These are phyloP conservation scores for Kluyveromyces siamensis DNA, from an alignment of 805 yeast genomes.

Conservation along the genomic window DNA sequence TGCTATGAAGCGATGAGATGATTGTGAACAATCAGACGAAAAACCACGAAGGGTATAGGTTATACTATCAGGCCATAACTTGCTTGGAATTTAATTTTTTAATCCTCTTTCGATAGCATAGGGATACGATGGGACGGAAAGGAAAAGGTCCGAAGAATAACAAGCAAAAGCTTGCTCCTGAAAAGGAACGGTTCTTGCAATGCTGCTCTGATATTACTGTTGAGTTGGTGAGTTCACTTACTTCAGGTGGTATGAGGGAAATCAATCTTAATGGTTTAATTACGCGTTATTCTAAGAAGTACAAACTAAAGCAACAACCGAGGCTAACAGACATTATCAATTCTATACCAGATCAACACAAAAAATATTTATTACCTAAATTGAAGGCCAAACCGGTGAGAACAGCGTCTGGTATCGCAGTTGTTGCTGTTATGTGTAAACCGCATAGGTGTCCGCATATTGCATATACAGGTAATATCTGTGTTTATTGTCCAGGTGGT, in stretches of 20 bases:
- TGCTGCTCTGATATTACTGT: constrained; percentile 89
- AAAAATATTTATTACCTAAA: constrained; percentile 83
- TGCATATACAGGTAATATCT: constrained; percentile 96
- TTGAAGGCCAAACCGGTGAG: constrained; percentile 97
- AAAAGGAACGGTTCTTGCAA: constrained; percentile 84
- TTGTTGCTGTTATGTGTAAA: constrained; percentile 98
- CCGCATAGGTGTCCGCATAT: constrained; percentile 99
- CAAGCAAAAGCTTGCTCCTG: constrained; percentile 72
- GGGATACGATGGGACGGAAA: constrained; percentile 25
- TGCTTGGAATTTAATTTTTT: no score
- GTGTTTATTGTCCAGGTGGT: constrained; percentile 98
- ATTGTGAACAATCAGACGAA: no score
- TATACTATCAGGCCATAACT: no score
- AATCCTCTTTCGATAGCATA: not conserved
- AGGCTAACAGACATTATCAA: constrained; percentile 89
- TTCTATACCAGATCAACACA: constrained; percentile 93
- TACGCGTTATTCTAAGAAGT: constrained; percentile 76
- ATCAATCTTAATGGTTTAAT: constrained; percentile 87
- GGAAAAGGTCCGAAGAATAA: constrained; percentile 32
- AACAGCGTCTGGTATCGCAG: constrained; percentile 98
- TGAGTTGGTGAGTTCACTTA: constrained; percentile 71
- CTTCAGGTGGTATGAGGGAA: constrained; percentile 37
- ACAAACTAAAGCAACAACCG: constrained; percentile 87
- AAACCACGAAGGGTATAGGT: no score
- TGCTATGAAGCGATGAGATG: not conserved